A percentile compares a stretch with the other conserved stretches of the same genome.
Evolutionary conservation across 1,139 yeast species (phyloP).

Genomic region (Candida dubliniensis): DNA sequence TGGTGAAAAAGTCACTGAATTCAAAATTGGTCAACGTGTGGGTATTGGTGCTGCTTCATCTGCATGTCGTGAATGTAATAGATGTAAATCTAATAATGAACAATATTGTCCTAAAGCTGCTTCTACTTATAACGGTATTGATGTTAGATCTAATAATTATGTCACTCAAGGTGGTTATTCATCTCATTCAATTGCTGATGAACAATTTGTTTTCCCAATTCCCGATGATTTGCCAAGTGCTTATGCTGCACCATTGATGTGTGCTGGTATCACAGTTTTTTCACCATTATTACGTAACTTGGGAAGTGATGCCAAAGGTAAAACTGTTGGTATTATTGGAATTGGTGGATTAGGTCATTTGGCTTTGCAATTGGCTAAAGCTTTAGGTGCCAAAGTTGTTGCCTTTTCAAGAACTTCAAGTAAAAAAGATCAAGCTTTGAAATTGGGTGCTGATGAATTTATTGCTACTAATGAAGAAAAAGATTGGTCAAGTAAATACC

Average conservation of each 20-base stretch:
- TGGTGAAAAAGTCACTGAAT: conserved; percentile 46
- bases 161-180: conserved; percentile 63
- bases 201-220: conserved; percentile 53
- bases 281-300: conserved; percentile 49
- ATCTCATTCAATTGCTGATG: conserved; percentile 54
- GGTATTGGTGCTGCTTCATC: conserved; percentile 60
- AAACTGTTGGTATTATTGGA: conserved; percentile 49
- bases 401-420: conserved; percentile 40
- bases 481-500: conserved; percentile 31
- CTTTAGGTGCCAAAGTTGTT: conserved; percentile 42
- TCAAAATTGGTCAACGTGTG: conserved; percentile 58
- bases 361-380: conserved; percentile 42
- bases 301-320: conserved; percentile 29
- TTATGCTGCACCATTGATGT: conserved; percentile 62
- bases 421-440: conserved; percentile 36
- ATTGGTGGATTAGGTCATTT: conserved; percentile 50
- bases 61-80: conserved; percentile 49
- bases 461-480: conserved; percentile 40
- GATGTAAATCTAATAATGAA: conserved; percentile 49
- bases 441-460: conserved; percentile 42
- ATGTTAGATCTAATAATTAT: conserved; percentile 32
- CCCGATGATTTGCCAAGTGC: conserved; percentile 52
- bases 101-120: conserved; percentile 48
- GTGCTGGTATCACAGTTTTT: conserved; percentile 67
- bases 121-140: conserved; percentile 47